Evolutionary conservation across 2,329 filamentous ascomycete genomes (phyloP).

Genomic region (Rhynchosporium agropyri): DNA sequence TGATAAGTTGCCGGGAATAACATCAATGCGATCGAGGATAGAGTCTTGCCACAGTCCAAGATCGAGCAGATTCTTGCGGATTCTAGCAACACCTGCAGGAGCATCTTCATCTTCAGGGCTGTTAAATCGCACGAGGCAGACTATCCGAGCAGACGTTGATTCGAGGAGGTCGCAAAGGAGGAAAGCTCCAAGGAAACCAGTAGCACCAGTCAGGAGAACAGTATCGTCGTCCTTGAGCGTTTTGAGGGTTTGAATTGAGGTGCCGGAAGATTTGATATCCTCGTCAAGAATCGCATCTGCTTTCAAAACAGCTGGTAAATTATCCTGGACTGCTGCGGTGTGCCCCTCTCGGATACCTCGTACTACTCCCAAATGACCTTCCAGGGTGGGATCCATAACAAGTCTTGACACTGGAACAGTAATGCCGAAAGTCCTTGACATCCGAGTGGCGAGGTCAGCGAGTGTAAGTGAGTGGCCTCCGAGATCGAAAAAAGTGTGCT

Average conservation of each 20-base stretch:
- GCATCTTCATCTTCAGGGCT: conserved; percentile 66
- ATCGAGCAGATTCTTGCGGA: conserved; percentile 77
- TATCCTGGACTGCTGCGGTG: conserved; percentile 73
- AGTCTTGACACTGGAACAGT: conserved; percentile 71
- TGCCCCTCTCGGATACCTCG: conserved; percentile 71
- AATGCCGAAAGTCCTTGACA: conserved; percentile 73
- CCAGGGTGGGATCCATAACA: conserved; percentile 70
- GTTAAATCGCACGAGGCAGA: conserved; percentile 75
- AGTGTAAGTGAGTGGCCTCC: conserved; percentile 78
- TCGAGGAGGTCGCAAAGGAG: conserved; percentile 73
- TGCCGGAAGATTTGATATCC: conserved; percentile 63
- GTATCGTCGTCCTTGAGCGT: conserved; percentile 49
- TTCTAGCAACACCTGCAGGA: conserved; percentile 68
- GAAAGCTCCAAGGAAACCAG: conserved; percentile 84
- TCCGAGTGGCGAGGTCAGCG: conserved; percentile 72
- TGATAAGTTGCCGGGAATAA: conserved; percentile 73
- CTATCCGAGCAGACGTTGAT: conserved; percentile 55
- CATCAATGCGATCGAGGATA: conserved; percentile 76
- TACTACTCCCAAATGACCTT: conserved; percentile 73
- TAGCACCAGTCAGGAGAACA: conserved; percentile 83
- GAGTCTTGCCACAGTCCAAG: conserved; percentile 76
- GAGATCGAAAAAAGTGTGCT: conserved; percentile 80
- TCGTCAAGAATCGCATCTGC: conserved; percentile 68
- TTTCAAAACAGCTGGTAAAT: conserved; percentile 69
- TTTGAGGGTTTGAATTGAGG: conserved; percentile 42